phyloP scores from a whole-genome alignment of 2,329 filamentous ascomycete species.

The Calonectria leucothoes region DNA sequence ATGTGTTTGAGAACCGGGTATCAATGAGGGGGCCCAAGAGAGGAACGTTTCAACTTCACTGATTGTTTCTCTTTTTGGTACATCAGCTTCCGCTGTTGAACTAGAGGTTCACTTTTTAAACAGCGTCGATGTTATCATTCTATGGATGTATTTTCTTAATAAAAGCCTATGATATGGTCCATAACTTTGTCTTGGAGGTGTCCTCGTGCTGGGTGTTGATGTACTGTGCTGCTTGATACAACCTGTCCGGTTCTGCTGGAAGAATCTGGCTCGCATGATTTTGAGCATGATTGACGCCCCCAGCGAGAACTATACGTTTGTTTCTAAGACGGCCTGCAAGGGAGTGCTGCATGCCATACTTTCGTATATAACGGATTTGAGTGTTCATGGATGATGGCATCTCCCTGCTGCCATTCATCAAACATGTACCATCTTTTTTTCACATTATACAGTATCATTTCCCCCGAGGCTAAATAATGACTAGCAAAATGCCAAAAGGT shows the following conservation, averaged over 20 bases:
- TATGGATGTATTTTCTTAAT: not conserved
- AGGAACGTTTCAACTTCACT: not conserved
- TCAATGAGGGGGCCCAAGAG: not conserved
- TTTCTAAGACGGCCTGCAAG: slow-evolving; percentile 57
- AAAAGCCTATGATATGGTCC: not conserved
- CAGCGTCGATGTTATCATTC: not conserved
- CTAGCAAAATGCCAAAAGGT: slow-evolving; percentile 28
- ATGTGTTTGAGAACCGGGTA: not conserved
- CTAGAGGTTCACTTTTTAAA: not conserved
- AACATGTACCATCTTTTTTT: slow-evolving; percentile 59
- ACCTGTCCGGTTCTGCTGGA: slow-evolving; percentile 19
- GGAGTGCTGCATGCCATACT: slow-evolving; percentile 58
- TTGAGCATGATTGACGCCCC: slow-evolving; percentile 62
- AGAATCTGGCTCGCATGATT: slow-evolving; percentile 56
- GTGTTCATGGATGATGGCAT: slow-evolving; percentile 32
- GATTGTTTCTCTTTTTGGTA: not conserved
- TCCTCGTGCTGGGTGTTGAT: slow-evolving; percentile 11
- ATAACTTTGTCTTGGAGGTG: slow-evolving; percentile 5
- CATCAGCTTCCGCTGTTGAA: not conserved
- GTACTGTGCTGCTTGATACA: slow-evolving; percentile 3
- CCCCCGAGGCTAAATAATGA: slow-evolving; percentile 48
- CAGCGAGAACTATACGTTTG: slow-evolving; percentile 58
- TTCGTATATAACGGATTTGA: slow-evolving; percentile 35
- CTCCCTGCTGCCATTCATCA: slow-evolving; percentile 58
- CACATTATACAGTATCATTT: slow-evolving; percentile 61